Conservation (phyloP, 2,329 filamentous ascomycete species). For the Diaporthe eres region DNA sequence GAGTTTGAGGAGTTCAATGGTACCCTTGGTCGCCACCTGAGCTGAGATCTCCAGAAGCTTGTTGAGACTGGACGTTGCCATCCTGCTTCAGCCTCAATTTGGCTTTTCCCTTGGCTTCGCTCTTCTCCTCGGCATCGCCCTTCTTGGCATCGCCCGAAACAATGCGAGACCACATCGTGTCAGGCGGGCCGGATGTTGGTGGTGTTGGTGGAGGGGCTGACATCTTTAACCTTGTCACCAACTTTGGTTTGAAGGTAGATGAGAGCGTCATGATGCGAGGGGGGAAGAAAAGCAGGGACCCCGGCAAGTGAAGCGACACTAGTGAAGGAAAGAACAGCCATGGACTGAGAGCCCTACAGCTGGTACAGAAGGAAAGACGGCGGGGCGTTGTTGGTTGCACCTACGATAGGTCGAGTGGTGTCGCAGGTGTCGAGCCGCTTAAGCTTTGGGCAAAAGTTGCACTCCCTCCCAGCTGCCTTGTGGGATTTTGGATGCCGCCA, state of each 20-base stretch:
- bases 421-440: constrained; percentile 72
- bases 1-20: constrained; percentile 26
- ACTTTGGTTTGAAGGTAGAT: constrained; percentile 28
- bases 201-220: constrained; percentile 12
- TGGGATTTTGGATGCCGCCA: constrained; percentile 65
- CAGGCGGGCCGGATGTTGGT: not conserved
- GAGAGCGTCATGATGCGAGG: constrained; percentile 26
- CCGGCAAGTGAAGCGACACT: not conserved
- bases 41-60: not conserved
- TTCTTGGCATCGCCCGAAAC: constrained; percentile 26
- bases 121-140: not conserved
- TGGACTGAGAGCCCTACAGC: not conserved
- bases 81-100: not conserved
- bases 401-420: constrained; percentile 76
- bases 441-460: constrained; percentile 78
- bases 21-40: constrained; percentile 40
- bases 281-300: not conserved
- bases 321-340: constrained; percentile 5
- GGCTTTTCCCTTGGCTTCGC: not conserved
- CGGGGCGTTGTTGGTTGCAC: constrained; percentile 53
- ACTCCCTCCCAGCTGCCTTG: constrained; percentile 70
- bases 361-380: constrained; percentile 24
- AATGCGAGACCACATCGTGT: constrained; percentile 36
- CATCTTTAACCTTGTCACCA: constrained; percentile 32
- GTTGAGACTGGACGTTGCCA: not conserved